Base-by-base conservation (phyloP, 2,329 filamentous ascomycete genomes). In the Diaporthe sp. region DNA sequence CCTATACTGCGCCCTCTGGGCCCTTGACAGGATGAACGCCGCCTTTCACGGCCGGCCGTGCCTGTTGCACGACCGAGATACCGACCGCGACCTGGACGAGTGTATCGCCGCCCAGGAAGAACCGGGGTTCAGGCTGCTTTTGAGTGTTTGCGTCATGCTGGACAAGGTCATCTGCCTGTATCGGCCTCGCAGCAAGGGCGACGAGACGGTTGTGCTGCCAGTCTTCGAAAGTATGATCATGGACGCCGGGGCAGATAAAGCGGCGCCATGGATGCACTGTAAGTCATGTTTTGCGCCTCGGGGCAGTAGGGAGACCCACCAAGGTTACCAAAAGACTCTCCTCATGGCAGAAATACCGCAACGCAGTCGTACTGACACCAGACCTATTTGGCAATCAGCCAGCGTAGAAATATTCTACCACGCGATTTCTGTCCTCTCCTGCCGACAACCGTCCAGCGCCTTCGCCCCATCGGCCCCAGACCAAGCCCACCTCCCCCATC, bases 331-430 rank as follows among this genome's bases (percentile, higher is more conserved):
- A 22, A 4, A 31, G 25, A 25, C n/a, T 44, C 37, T 22, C 10
- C 60, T 13, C 13, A 9, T 51, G 8, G 10, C 22, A 17, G 7
- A 37, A 39, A 5, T 39, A 17, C 15, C 34, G 4, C 31, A 13
- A 3, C 22, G 2, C 31, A 39, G 2, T 15, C 2, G 12, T 4
- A 8, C 71, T 73, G 8, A 73, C 55, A 28, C 12, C 1, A 28
- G 4, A 17, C 1, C 25, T 25, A 9, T 20, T 10, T 15, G 49
- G 12, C 22, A 6, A 8, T 7, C 51, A 91, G 90, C 87, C 10
- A 92, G 91, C 0, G 86, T 93, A 9, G 91, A 93, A 78, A 87
- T 90, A 0, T 88, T 93, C 22, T 93, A 93, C 78, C 90, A 93
- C 78, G 90, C 91, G 4, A 88, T 93, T 9, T 89, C 90, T 49